Base-by-base conservation (phyloP, 768 basidiomycete genomes). In the Collybia sp. region DNA sequence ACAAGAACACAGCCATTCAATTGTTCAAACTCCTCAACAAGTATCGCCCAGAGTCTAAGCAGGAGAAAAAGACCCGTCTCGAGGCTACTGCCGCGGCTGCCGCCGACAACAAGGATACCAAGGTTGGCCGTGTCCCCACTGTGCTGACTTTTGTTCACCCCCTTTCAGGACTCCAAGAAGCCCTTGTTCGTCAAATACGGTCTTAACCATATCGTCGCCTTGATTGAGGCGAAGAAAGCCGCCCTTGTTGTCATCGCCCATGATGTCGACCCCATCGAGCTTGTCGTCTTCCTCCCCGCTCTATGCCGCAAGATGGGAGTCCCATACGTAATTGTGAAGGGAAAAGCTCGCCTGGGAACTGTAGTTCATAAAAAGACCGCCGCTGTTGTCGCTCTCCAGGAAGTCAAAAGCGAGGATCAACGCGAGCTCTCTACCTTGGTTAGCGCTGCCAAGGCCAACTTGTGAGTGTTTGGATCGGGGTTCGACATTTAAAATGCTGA, bases 291-390 rank as follows among this genome's bases (percentile, higher is more conserved):
- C 85, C 79, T 98, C 49, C 95, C 95, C 46, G 93, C 95, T 45
- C 85, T 97, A 50, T 98, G 95, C 77, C 86, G 93, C 70, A 97
- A 98, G 84, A 97, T 97, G 94, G 94, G 94, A 67, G 88, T 97
- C 30, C 94, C 94, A 34, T 97, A 98, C 72, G 91, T 93, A 53
- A 96, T 99, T 55, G 93, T 95, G 58, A 97, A 97, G 76, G 88
- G 89, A 72, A 97, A 97, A 74, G 92, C 95, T 46, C 90, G 95
- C 65, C 90, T 98, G 60, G 95, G 95, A 57, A 92, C 94, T 6
- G 93, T 97, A 51, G 92, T 94, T 34, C 91, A 96, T 81, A 96
- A 96, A 84, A 97, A 97, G 83, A 97, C 93, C 43, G 85, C 93
- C 39, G 86, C 94, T 44, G 87, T 94, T 44, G 71, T 96, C 45